A percentile compares a stretch with the other conserved stretches of the same genome.
Evolutionary conservation across 805 yeast genomes (phyloP).

Genomic region (Ogataea thermomethanolica): DNA sequence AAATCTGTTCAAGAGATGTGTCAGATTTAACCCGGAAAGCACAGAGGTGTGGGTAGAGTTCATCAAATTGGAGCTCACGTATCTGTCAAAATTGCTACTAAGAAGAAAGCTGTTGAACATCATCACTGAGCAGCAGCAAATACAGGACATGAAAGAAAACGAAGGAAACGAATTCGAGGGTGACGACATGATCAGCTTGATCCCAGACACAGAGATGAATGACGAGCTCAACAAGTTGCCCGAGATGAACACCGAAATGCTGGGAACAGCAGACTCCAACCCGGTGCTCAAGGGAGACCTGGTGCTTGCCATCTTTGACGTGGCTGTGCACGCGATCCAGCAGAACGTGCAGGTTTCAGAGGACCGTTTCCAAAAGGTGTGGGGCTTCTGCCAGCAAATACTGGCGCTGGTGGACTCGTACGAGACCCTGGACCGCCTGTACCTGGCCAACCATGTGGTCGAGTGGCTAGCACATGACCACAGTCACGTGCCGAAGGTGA

Average conservation of each 20-base stretch:
- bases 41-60: slow-evolving; percentile 78
- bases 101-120: slow-evolving; percentile 81
- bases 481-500: slow-evolving; percentile 38
- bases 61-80: slow-evolving; percentile 82
- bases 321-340: slow-evolving; percentile 50
- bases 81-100: slow-evolving; percentile 76
- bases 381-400: slow-evolving; percentile 39
- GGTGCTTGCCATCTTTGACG: slow-evolving; percentile 66
- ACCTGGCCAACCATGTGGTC: slow-evolving; percentile 64
- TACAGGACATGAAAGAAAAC: slow-evolving; percentile 41
- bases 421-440: slow-evolving; percentile 61
- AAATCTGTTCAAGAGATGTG: slow-evolving; percentile 75
- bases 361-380: slow-evolving; percentile 38
- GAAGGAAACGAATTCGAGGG: slow-evolving; percentile 33
- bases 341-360: slow-evolving; percentile 24
- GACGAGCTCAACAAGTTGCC: slow-evolving; percentile 71
- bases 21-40: slow-evolving; percentile 78
- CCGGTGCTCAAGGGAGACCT: slow-evolving; percentile 76
- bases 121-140: slow-evolving; percentile 68
- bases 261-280: slow-evolving; percentile 82
- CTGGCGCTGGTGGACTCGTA: slow-evolving; percentile 65
- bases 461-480: slow-evolving; percentile 45
- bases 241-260: slow-evolving; percentile 78
- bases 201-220: slow-evolving; percentile 47
- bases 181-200: slow-evolving; percentile 22